A percentile compares a stretch with the other conserved stretches of the same genome.
These are phyloP conservation scores for Xylaria polymorpha DNA, from an alignment of 2,329 filamentous ascomycete genomes.

Conservation along the genomic window DNA sequence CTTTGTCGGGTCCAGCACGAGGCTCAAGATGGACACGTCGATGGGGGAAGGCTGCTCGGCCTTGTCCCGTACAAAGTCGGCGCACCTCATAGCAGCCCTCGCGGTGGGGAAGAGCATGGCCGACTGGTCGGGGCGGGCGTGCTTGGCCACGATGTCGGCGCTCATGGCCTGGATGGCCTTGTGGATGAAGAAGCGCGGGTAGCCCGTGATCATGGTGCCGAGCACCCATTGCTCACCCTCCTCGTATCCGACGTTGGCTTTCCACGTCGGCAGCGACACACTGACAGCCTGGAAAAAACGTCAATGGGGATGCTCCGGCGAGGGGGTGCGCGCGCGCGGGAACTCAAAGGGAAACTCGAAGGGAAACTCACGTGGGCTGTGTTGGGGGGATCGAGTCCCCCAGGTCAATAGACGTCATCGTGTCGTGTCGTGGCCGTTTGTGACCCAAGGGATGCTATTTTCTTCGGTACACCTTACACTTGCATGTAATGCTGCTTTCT, in stretches of 20 bases:
- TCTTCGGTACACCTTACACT: neutral
- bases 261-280: constrained; percentile 95
- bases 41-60: constrained; percentile 62
- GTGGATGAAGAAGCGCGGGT: constrained; percentile 96
- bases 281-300: constrained; percentile 81
- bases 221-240: constrained; percentile 91
- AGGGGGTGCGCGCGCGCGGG: neutral
- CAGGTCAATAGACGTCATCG: constrained; percentile 64
- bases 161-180: constrained; percentile 81
- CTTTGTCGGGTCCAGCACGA: constrained; percentile 70
- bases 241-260: constrained; percentile 90
- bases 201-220: constrained; percentile 86
- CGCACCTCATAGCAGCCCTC: constrained; percentile 76
- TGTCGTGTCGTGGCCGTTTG: neutral
- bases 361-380: constrained; percentile 77
- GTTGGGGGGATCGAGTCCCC: constrained; percentile 82
- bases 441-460: neutral
- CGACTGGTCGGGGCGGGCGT: constrained; percentile 71
- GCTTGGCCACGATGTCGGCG: constrained; percentile 70
- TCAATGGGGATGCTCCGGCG: neutral
- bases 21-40: constrained; percentile 68
- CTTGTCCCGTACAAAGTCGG: constrained; percentile 75
- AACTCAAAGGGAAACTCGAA: no score
- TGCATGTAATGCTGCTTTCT: neutral
- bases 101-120: constrained; percentile 87